Evolutionary conservation across 345 rosid genomes (phyloP), one percentile per base, ranked within the genome.

Genomic region (Carallia pectinifolia): DNA sequence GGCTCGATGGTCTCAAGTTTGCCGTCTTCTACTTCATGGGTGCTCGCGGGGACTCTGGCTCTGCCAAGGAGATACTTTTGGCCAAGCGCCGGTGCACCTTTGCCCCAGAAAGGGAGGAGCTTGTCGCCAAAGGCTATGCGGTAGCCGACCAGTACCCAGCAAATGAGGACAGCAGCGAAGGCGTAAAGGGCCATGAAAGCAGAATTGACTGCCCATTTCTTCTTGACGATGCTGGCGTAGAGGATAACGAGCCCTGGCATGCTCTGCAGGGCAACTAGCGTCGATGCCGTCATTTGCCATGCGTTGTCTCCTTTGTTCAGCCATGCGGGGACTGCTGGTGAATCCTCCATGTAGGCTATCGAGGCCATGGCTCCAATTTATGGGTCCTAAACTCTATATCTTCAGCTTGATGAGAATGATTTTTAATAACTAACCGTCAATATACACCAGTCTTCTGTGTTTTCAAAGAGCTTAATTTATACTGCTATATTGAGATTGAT

Each of bases 241-340:
- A 74, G 70, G 7, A 78, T 74, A 1, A 70, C 78, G 6, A 79
- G 78, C 44, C 78, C 81, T 0, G 81, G 81, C 76, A 79, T 79
- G 65, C 63, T 72, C 60, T 79, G 81, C 39, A 66, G 27, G 13
- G 78, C 75, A 2, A 74, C 78, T 12, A 74, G 73, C 44, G 59
- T 19, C 1, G 77, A 68, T 3, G 81, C 75, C 15, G 73, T 71
- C 75, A 66, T 74, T 17, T 79, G 76, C 78, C 81, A 79, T 71
- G 78, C 78, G 61, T 70, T 79, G 61, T 79, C 78, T 50, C 76
- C 81, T 50, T 70, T 79, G 73, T 78, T 74, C 69, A 79, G 76
- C 78, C 78, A 74, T 18, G 8, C 6, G 16, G 78, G 81, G 18
- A 67, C 72, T 1, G 73, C 78, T 10, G 70, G 63, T 6, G 54